A percentile compares a stretch with the other conserved stretches of the same genome.
These are phyloP conservation scores for Fusarium tjaetaba DNA, from an alignment of 2,329 filamentous ascomycete species.

Conservation along the genomic window DNA sequence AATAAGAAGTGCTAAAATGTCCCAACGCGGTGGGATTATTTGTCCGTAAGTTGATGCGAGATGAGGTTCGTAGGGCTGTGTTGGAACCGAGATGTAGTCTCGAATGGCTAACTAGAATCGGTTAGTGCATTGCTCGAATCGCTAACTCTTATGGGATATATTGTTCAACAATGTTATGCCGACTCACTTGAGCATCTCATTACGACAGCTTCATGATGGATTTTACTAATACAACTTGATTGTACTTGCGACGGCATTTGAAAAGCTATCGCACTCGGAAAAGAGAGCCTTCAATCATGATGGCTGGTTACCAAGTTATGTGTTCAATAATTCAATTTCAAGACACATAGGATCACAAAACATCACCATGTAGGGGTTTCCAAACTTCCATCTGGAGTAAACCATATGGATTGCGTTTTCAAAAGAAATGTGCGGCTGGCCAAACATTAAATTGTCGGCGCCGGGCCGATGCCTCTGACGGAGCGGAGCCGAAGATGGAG, in stretches of 20 bases:
- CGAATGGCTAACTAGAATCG: conserved; percentile 7
- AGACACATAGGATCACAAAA: background rate
- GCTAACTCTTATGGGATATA: background rate
- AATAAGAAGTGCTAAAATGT: conserved; percentile 3
- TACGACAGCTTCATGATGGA: background rate
- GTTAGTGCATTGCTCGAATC: conserved; percentile 21
- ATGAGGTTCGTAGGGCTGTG: conserved; percentile 31
- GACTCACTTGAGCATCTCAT: background rate
- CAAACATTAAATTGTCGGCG: background rate
- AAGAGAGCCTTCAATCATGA: background rate
- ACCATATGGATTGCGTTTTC: no score
- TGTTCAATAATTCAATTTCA: background rate
- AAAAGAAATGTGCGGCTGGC: no score
- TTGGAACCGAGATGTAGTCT: conserved; percentile 16
- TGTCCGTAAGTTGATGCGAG: conserved; percentile 12
- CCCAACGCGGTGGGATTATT: conserved; percentile 7
- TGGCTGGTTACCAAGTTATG: background rate
- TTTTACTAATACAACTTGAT: background rate
- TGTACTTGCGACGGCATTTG: background rate
- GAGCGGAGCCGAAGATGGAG: conserved; percentile 7
- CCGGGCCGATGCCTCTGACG: background rate
- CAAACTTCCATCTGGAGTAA: background rate
- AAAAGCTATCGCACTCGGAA: background rate
- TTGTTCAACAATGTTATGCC: background rate
- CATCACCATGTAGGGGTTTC: background rate